phyloP scores from a whole-genome alignment of 495 filamentous ascomycete genomes.

The Sabuloglossum arenarium region DNA sequence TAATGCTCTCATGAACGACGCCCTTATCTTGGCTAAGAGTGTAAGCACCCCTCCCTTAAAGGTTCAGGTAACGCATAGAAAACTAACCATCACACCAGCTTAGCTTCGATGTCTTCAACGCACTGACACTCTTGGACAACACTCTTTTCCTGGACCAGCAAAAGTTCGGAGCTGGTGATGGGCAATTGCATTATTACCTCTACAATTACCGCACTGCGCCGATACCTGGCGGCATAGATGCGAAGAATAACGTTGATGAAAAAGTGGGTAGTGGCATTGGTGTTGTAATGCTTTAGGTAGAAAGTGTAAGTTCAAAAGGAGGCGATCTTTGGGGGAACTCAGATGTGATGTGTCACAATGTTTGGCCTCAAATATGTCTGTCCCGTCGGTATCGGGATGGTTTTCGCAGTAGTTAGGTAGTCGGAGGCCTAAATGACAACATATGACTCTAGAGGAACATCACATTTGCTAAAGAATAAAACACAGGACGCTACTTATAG shows the following conservation, averaged over 20 bases:
- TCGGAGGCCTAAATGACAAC: too few species aligned
- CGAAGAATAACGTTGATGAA: slow-evolving; percentile 50
- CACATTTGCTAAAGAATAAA: too few species aligned
- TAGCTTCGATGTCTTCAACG: slow-evolving; percentile 93
- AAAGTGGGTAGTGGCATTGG: slow-evolving; percentile 68
- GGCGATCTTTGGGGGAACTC: neutral
- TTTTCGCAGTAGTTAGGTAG: too few species aligned
- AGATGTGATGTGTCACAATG: too few species aligned
- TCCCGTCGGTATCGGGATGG: neutral
- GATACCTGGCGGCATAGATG: slow-evolving; percentile 65
- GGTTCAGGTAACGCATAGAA: neutral
- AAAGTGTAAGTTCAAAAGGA: too few species aligned
- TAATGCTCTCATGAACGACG: slow-evolving; percentile 60
- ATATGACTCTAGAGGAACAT: too few species aligned
- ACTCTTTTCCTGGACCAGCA: slow-evolving; percentile 76
- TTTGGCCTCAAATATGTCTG: too few species aligned
- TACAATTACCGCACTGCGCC: slow-evolving; percentile 84
- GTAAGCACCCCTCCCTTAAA: slow-evolving; percentile 15
- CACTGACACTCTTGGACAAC: slow-evolving; percentile 82
- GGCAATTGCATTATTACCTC: slow-evolving; percentile 84
- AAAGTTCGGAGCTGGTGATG: slow-evolving; percentile 86
- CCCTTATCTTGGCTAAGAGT: slow-evolving; percentile 69
- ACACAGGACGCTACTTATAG: neutral
- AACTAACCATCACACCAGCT: slow-evolving; percentile 17
- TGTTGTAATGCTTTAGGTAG: slow-evolving; percentile 51